Percentiles rank a stretch among this genome's conserved stretches.
These are phyloP conservation scores for Neurospora sublineolata DNA, from an alignment of 495 filamentous ascomycete genomes.

Conservation along the genomic window DNA sequence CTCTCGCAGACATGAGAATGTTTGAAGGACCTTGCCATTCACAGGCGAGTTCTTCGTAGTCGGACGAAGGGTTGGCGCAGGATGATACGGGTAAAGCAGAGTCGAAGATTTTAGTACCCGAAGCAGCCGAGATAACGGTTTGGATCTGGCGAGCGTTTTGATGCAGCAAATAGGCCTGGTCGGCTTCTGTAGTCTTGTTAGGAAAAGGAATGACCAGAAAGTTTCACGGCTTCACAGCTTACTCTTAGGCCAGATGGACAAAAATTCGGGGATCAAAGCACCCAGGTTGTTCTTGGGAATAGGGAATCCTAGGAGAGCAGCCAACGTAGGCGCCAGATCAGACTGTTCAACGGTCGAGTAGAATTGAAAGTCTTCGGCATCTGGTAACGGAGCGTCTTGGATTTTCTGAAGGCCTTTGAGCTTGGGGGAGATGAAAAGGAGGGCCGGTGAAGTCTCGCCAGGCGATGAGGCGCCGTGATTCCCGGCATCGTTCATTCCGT, in stretches of 20 bases:
- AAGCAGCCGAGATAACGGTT: constrained; percentile 58
- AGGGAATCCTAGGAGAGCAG: constrained; percentile 75
- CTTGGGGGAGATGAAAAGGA: constrained; percentile 86
- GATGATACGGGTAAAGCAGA: constrained; percentile 16
- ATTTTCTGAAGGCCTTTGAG: constrained; percentile 45
- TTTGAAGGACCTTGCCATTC: constrained; percentile 41
- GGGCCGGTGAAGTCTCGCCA: constrained; percentile 84
- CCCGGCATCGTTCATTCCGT: constrained; percentile 98
- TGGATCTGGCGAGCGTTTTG: constrained; percentile 72
- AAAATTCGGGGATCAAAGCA: constrained; percentile 68
- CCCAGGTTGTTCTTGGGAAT: constrained; percentile 88
- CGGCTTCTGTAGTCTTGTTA: constrained; percentile 27
- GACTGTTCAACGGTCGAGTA: constrained; percentile 82
- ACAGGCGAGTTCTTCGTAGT: constrained; percentile 53
- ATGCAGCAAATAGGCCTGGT: constrained; percentile 54
- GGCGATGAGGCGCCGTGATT: constrained; percentile 91
- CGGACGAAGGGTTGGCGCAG: constrained; percentile 34
- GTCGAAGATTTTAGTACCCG: constrained; percentile 46
- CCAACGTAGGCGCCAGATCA: constrained; percentile 84
- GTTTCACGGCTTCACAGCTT: constrained; percentile 11
- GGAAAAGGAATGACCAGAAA: constrained; percentile 5
- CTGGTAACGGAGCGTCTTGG: constrained; percentile 28
- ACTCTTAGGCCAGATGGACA: constrained; percentile 59
- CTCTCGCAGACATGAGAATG: constrained; percentile 8
- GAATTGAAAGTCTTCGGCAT: constrained; percentile 57